Conservation (phyloP, 176 grass and related monocot species). For the Pontederia crassipes region DNA sequence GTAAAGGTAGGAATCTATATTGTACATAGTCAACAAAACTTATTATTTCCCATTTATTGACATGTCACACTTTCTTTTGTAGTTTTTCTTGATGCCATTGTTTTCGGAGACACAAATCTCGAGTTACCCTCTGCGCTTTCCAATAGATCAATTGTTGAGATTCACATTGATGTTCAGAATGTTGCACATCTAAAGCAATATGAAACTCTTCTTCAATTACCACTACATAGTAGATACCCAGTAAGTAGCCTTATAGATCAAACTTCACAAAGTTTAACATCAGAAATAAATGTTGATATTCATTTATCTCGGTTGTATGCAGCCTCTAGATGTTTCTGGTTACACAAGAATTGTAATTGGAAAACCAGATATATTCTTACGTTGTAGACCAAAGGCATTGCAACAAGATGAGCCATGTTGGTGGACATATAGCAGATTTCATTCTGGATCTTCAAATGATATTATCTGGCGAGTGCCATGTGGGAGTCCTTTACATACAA, state of each 20-base stretch:
- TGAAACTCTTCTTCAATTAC: conserved; percentile 44
- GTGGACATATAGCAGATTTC: conserved; percentile 24
- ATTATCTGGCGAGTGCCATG: conserved; percentile 58
- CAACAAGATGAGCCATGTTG: conserved; percentile 26
- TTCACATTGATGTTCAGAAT: conserved; percentile 44
- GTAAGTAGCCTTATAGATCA: conserved; percentile 19
- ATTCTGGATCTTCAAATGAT: conserved; percentile 17
- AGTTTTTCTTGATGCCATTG: conserved; percentile 57
- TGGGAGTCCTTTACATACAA: conserved; percentile 40
- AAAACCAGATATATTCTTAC: conserved; percentile 39
- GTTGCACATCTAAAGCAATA: conserved; percentile 9
- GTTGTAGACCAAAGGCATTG: conserved; percentile 36
- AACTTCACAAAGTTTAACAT: too few species aligned
- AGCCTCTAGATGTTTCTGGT: conserved; percentile 54
- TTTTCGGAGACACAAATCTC: conserved; percentile 81
- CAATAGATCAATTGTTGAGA: conserved; percentile 59
- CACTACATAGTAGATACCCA: conserved; percentile 88
- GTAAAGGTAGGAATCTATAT: conserved; percentile 32
- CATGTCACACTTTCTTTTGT: conserved; percentile 13
- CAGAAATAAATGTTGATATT: neutral
- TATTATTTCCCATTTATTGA: conserved; percentile 1
- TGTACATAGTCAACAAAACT: neutral
- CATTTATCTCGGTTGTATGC: conserved; percentile 20
- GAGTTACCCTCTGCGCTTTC: conserved; percentile 75
- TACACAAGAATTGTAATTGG: conserved; percentile 39